phyloP scores from a whole-genome alignment of 1,284 basidiomycete genomes.

The Mycosarcoma maydis region DNA sequence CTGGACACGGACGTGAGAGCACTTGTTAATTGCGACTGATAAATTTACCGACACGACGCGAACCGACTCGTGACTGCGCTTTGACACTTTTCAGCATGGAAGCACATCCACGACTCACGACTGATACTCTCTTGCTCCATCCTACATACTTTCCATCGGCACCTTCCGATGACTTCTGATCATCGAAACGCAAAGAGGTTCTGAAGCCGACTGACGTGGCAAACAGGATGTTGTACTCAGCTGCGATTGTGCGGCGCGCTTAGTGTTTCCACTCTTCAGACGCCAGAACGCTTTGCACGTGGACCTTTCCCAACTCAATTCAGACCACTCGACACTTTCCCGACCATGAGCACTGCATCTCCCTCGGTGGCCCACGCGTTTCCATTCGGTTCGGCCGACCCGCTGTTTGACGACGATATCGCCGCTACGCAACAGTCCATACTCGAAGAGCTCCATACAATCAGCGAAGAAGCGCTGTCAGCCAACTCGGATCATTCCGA shows the following conservation, averaged over 20 bases:
- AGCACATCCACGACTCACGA: too few species aligned
- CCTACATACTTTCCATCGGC: conserved; percentile 3
- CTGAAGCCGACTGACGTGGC: conserved; percentile 1
- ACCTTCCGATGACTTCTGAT: not conserved
- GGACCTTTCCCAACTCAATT: too few species aligned
- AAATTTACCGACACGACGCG: too few species aligned
- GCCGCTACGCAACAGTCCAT: conserved; percentile 43
- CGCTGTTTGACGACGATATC: conserved; percentile 19
- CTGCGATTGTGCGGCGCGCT: not conserved
- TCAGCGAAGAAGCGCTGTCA: conserved; percentile 27
- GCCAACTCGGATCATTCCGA: not conserved
- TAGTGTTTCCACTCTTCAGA: not conserved
- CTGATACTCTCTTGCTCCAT: too few species aligned
- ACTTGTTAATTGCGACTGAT: too few species aligned
- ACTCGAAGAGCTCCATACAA: conserved; percentile 42
- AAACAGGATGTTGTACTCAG: not conserved
- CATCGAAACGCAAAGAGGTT: too few species aligned
- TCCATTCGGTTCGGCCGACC: not conserved
- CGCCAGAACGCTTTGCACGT: too few species aligned
- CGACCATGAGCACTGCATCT: not conserved
- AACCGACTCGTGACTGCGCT: too few species aligned
- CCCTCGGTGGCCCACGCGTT: conserved; percentile 2
- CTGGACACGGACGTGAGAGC: too few species aligned
- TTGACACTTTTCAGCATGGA: too few species aligned
- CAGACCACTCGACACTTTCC: not conserved